Evolutionary conservation across 306 rosid genomes (phyloP).

Genomic region (Boehmeria nivea): DNA sequence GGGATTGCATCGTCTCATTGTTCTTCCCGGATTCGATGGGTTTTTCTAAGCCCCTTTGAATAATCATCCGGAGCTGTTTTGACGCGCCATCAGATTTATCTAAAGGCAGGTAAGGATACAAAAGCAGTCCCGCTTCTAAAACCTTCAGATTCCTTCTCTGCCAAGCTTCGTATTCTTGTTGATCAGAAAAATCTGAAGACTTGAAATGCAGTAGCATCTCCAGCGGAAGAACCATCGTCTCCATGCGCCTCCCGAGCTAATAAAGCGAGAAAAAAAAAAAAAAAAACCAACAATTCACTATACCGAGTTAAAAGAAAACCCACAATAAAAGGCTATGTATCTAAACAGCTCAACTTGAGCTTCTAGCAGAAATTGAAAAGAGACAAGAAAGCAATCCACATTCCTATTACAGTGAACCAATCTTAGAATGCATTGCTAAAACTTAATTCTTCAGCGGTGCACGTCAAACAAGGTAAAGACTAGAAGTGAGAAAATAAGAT

Average conservation of each 20-base stretch:
- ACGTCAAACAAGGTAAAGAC: too few species aligned
- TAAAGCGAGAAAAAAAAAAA: slow-evolving; percentile 26
- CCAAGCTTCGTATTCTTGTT: slow-evolving; percentile 74
- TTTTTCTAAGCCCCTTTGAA: slow-evolving; percentile 53
- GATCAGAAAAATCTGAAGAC: slow-evolving; percentile 61
- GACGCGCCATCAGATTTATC: slow-evolving; percentile 56
- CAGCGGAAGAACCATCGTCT: slow-evolving; percentile 78
- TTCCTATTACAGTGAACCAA: too few species aligned
- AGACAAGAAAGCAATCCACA: too few species aligned
- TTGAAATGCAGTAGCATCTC: slow-evolving; percentile 82
- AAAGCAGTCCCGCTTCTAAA: slow-evolving; percentile 73
- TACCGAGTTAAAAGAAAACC: too few species aligned
- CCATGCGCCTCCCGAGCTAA: slow-evolving; percentile 88
- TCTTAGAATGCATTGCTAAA: too few species aligned
- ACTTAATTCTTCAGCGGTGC: too few species aligned
- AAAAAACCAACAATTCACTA: too few species aligned
- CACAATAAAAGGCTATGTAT: neutral
- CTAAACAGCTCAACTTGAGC: neutral
- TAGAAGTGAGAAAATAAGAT: too few species aligned
- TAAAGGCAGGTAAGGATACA: slow-evolving; percentile 60
- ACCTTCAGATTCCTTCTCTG: slow-evolving; percentile 74
- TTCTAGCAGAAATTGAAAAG: neutral
- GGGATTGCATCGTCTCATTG: slow-evolving; percentile 54
- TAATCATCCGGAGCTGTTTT: slow-evolving; percentile 48
- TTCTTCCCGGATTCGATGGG: slow-evolving; percentile 58